Percentiles rank a stretch among this genome's conserved stretches.
Conservation (phyloP, 1,284 basidiomycete species). For the Agaricales sp. region DNA sequence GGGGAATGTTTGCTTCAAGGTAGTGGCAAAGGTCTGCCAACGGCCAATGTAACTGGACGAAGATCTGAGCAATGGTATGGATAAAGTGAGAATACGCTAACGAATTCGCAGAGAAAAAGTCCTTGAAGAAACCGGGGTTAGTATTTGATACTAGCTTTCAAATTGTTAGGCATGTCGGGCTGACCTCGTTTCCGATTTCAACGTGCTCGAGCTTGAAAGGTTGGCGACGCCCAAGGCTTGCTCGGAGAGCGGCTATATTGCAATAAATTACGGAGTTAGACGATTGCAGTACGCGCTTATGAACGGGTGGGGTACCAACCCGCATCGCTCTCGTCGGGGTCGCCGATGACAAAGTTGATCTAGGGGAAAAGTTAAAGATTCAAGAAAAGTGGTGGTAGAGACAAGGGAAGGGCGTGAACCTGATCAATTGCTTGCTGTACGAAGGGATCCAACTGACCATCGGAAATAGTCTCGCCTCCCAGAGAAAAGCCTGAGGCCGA, state of each 20-base stretch:
- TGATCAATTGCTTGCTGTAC: conserved; percentile 61
- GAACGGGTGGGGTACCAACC: conserved; percentile 28
- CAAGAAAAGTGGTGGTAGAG: conserved; percentile 1
- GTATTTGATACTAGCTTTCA: too few relatives aligned
- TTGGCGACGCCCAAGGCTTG: conserved; percentile 48
- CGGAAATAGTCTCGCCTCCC: conserved; percentile 39
- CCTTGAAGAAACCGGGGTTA: too few relatives aligned
- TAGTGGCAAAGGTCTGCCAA: too few relatives aligned
- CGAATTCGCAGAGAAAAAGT: too few relatives aligned
- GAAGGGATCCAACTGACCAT: conserved; percentile 43
- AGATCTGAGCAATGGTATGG: too few relatives aligned
- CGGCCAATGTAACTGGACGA: too few relatives aligned
- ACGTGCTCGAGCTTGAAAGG: conserved; percentile 52
- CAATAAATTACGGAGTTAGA: neutral
- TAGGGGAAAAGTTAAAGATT: conserved; percentile 17
- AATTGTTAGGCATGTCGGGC: too few relatives aligned
- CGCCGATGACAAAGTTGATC: conserved; percentile 66
- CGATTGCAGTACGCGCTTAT: too few relatives aligned
- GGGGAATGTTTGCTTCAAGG: too few relatives aligned
- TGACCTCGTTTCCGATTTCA: conserved; percentile 56
- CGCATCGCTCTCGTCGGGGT: conserved; percentile 34
- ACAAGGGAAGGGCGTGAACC: conserved; percentile 26
- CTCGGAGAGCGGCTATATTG: conserved; percentile 43
- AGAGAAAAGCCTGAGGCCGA: too few relatives aligned
- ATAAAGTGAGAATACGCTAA: too few relatives aligned